phyloP scores from a whole-genome alignment of 2,329 filamentous ascomycete species.

The Grosmannia penicillata region DNA sequence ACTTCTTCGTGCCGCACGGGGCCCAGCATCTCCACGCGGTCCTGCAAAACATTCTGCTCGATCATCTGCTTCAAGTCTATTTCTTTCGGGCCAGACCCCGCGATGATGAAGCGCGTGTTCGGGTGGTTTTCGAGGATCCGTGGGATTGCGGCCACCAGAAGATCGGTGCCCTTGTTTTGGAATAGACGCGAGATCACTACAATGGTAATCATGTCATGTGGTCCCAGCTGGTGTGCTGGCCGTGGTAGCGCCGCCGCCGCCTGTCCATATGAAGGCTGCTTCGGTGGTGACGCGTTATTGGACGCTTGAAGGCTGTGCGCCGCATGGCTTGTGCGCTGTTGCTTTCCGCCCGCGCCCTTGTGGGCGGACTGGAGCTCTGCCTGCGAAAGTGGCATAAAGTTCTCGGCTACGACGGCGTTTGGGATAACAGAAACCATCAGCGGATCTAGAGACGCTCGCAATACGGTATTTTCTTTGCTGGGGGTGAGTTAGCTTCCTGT shows the following conservation, averaged over 20 bases:
- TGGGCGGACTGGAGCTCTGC: conserved; percentile 6
- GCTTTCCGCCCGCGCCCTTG: neutral
- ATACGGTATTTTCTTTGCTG: conserved; percentile 95
- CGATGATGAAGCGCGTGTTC: conserved; percentile 93
- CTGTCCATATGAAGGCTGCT: neutral
- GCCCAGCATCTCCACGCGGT: conserved; percentile 83
- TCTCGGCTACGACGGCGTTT: conserved; percentile 92
- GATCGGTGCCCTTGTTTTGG: conserved; percentile 96
- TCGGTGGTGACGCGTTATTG: neutral
- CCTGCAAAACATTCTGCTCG: conserved; percentile 84
- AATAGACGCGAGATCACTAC: conserved; percentile 95
- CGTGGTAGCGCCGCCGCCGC: conserved; percentile 13
- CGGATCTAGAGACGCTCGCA: conserved; percentile 85
- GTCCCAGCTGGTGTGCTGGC: conserved; percentile 55
- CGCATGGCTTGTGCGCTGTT: too few species aligned
- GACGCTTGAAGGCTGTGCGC: too few species aligned
- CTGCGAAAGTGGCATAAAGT: conserved; percentile 63
- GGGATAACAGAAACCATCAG: conserved; percentile 97
- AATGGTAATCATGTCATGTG: conserved; percentile 82
- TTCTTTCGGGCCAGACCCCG: conserved; percentile 86
- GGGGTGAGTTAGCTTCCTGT: conserved; percentile 11
- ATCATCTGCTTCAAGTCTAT: conserved; percentile 98
- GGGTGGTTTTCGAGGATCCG: conserved; percentile 79
- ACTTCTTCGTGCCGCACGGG: conserved; percentile 92
- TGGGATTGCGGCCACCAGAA: conserved; percentile 91